Conservation (phyloP, 83 land plant genomes). For the Thuja plicata region DNA sequence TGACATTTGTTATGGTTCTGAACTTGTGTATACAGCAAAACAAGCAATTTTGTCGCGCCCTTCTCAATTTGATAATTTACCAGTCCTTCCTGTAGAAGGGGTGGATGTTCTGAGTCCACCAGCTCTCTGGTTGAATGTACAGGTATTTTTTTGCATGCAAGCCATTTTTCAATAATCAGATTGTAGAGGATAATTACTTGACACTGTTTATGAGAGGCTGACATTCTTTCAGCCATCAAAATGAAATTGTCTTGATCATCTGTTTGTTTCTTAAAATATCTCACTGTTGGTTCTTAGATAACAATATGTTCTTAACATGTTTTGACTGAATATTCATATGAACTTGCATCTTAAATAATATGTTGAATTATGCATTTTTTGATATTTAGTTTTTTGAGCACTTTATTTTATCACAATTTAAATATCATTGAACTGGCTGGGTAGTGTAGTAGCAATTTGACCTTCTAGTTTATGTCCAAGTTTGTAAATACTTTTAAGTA, state of each 20-base stretch:
- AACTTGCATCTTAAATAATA: not conserved
- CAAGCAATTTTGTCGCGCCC: conserved; percentile 42
- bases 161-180: not conserved
- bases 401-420: not conserved
- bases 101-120: conserved; percentile 19
- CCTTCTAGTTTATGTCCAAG: not conserved
- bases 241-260: not conserved
- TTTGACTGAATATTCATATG: not conserved
- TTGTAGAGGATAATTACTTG: not conserved
- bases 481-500: not conserved
- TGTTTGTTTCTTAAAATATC: not conserved
- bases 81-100: conserved; percentile 39
- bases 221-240: not conserved
- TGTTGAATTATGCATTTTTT: not conserved
- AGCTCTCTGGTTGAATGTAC: conserved; percentile 65
- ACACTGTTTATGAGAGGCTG: not conserved
- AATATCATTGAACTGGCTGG: not conserved
- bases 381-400: not conserved
- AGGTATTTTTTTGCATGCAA: conserved; percentile 33
- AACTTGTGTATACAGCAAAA: conserved; percentile 29
- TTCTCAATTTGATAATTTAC: conserved; percentile 32
- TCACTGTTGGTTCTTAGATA: not conserved
- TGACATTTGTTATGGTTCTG: conserved; percentile 3
- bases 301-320: not conserved
- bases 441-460: not conserved